Percentiles rank a stretch among this genome's conserved stretches.
phyloP scores from a whole-genome alignment of 441 rosid genomes.

The Gossypium armourianum region DNA sequence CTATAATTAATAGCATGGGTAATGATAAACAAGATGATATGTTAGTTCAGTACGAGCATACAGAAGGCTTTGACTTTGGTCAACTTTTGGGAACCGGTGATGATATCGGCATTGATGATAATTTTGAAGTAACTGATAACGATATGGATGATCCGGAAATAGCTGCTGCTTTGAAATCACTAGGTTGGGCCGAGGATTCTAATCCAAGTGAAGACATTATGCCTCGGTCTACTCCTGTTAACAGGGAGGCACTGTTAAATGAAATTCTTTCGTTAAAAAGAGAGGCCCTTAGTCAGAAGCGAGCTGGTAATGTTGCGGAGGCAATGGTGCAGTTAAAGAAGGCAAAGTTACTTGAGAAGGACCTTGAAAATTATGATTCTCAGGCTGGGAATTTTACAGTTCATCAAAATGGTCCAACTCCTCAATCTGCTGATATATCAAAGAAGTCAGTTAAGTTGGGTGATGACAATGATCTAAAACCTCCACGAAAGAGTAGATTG shows the following conservation, averaged over 20 bases:
- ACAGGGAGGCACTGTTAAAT: slow-evolving; percentile 32
- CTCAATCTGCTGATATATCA: slow-evolving; percentile 23
- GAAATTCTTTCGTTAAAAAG: slow-evolving; percentile 50
- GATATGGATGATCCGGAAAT: slow-evolving; percentile 80
- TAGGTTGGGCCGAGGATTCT: slow-evolving; percentile 70
- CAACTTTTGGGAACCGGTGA: slow-evolving; percentile 38
- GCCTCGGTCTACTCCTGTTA: slow-evolving; percentile 20
- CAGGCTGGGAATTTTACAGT: slow-evolving; percentile 10
- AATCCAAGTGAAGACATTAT: slow-evolving; percentile 22
- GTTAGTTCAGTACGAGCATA: slow-evolving; percentile 31
- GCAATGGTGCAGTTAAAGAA: slow-evolving; percentile 64
- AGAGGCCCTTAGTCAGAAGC: slow-evolving; percentile 53
- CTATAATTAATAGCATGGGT: slow-evolving; percentile 47
- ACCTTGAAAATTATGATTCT: slow-evolving; percentile 33
- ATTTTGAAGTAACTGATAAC: slow-evolving; percentile 67
- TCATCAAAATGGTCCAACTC: slow-evolving; percentile 14
- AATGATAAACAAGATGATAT: slow-evolving; percentile 43
- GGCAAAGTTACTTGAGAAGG: slow-evolving; percentile 61
- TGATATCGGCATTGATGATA: slow-evolving; percentile 41
- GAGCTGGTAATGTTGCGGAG: slow-evolving; percentile 47
- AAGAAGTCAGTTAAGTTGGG: slow-evolving; percentile 13
- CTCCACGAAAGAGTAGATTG: slow-evolving; percentile 38
- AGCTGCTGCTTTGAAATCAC: slow-evolving; percentile 51
- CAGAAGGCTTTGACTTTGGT: slow-evolving; percentile 31
- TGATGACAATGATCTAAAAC: slow-evolving; percentile 21